Evolutionary conservation across 192 early-diverging fungal genomes (phyloP).

Genomic region (Gigaspora rosea): DNA sequence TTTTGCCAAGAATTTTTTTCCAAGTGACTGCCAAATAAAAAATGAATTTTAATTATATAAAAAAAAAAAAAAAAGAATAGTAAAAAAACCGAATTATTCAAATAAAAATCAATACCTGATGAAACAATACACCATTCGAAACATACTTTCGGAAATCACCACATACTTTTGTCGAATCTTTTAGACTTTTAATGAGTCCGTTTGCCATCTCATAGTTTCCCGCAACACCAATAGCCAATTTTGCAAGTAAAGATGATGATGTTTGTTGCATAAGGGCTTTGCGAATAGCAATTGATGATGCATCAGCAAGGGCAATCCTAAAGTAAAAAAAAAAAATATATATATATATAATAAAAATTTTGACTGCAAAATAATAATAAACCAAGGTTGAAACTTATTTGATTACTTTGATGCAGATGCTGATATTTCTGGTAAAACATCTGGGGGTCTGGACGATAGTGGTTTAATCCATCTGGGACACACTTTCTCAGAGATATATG

Average conservation of each 20-base stretch:
- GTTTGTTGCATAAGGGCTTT: conserved; percentile 52
- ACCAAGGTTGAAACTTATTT: background rate
- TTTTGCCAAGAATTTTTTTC: conserved; percentile 54
- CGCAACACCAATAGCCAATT: conserved; percentile 57
- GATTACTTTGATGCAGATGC: conserved; percentile 50
- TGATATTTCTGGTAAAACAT: conserved; percentile 38
- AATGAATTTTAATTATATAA: background rate
- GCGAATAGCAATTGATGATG: conserved; percentile 55
- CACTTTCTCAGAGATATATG: conserved; percentile 49
- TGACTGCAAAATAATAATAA: background rate
- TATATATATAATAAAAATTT: background rate
- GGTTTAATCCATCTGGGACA: conserved; percentile 48
- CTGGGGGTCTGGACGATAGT: conserved; percentile 30
- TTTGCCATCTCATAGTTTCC: conserved; percentile 60
- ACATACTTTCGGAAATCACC: conserved; percentile 56
- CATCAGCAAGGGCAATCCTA: conserved; percentile 59
- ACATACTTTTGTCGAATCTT: conserved; percentile 53
- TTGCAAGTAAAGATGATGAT: conserved; percentile 55
- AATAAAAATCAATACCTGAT: conserved; percentile 36
- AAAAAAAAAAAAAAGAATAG: background rate
- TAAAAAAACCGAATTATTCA: too few species aligned
- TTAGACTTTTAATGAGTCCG: conserved; percentile 55
- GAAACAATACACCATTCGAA: conserved; percentile 47
- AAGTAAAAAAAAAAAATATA: background rate
- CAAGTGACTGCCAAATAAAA: conserved; percentile 46